Percentiles rank a stretch among this genome's conserved stretches.
These are phyloP conservation scores for Moelleriella libera DNA, from an alignment of 2,329 filamentous ascomycete genomes.

Conservation along the genomic window DNA sequence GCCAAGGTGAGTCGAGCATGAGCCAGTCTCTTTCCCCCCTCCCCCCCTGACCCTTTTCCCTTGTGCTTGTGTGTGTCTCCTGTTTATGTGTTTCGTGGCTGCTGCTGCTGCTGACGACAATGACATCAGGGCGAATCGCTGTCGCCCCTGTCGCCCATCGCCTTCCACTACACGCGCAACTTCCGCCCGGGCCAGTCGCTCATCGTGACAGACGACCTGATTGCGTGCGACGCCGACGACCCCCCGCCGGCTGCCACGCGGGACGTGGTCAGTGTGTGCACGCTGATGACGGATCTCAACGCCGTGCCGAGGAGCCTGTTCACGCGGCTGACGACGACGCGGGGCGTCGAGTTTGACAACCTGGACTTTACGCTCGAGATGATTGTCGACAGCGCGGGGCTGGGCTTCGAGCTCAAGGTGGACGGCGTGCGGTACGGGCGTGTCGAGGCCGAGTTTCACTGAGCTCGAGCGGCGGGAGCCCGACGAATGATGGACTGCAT, in stretches of 20 bases:
- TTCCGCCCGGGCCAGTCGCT: constrained; percentile 67
- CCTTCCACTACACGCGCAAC: constrained; percentile 77
- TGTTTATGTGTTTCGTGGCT: too few species aligned
- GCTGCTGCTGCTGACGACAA: background rate
- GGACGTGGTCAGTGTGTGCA: constrained; percentile 60
- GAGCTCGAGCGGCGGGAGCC: background rate
- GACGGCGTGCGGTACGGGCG: constrained; percentile 64
- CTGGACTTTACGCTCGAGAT: constrained; percentile 73
- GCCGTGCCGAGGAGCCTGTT: constrained; percentile 63
- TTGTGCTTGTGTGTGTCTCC: background rate
- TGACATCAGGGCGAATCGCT: constrained; percentile 51
- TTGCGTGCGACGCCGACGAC: constrained; percentile 57
- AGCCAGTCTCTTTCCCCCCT: background rate
- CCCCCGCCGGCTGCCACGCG: constrained; percentile 46
- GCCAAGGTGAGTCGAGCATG: constrained; percentile 41
- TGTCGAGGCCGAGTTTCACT: constrained; percentile 64
- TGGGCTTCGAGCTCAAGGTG: constrained; percentile 67
- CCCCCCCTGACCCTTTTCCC: constrained; percentile 3
- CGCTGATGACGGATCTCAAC: constrained; percentile 64
- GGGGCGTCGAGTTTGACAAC: constrained; percentile 70
- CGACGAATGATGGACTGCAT: too few species aligned
- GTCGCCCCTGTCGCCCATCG: constrained; percentile 59
- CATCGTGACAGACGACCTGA: constrained; percentile 66
- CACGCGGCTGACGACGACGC: constrained; percentile 61
- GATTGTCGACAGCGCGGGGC: constrained; percentile 63